Conservation (phyloP, 306 rosid genomes). For the Albizia julibrissin region DNA sequence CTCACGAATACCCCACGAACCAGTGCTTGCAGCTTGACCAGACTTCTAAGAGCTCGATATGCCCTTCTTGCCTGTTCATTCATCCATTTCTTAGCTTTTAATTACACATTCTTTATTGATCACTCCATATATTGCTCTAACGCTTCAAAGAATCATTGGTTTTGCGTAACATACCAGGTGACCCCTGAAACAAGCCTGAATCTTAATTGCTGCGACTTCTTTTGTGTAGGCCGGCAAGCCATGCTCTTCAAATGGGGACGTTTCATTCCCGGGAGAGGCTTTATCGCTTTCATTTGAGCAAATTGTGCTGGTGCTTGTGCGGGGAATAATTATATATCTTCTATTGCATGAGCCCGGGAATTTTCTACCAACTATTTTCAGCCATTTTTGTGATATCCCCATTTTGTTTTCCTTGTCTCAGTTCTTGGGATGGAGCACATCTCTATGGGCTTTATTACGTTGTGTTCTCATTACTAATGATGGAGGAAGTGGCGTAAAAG, state of each 20-base stretch:
- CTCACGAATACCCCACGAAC: slow-evolving; percentile 67
- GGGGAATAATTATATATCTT: neutral
- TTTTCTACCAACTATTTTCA: neutral
- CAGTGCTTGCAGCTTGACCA: slow-evolving; percentile 90
- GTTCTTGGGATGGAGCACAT: neutral
- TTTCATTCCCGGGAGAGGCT: slow-evolving; percentile 22
- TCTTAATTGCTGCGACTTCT: slow-evolving; percentile 62
- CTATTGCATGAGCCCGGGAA: neutral
- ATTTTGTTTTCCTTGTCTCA: neutral
- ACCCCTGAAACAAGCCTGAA: slow-evolving; percentile 82
- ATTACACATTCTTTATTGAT: neutral
- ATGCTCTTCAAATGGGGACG: slow-evolving; percentile 21
- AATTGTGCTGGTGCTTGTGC: neutral
- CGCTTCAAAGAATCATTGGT: neutral
- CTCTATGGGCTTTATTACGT: neutral
- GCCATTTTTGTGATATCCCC: neutral
- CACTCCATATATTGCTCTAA: neutral
- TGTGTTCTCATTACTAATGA: slow-evolving; percentile 8
- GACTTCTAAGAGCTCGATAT: slow-evolving; percentile 61
- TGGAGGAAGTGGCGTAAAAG: slow-evolving; percentile 51
- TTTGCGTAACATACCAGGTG: slow-evolving; percentile 66
- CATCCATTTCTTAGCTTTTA: neutral
- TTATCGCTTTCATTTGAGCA: slow-evolving; percentile 32
- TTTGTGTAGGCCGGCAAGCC: slow-evolving; percentile 17
- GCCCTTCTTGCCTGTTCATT: slow-evolving; percentile 74